Percentiles rank a stretch among this genome's conserved stretches.
Conservation (phyloP, 129 eudicot genomes). For the Deinandra increscens region DNA sequence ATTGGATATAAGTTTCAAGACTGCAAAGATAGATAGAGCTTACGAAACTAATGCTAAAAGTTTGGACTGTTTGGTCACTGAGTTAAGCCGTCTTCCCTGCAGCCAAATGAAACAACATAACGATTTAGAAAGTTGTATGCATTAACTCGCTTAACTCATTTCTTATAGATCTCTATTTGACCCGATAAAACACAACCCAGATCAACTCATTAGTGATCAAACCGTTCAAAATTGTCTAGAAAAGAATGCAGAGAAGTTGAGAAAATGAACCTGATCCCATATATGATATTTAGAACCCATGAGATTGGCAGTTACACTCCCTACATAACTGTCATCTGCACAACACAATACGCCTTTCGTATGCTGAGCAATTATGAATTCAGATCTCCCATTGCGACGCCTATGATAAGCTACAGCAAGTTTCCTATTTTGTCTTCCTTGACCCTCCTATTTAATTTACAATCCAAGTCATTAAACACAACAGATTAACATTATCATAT, state of each 20-base stretch:
- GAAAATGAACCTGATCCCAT: constrained; percentile 71
- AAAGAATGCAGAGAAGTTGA: not conserved
- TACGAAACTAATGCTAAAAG: constrained; percentile 69
- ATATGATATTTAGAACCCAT: constrained; percentile 82
- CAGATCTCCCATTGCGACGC: constrained; percentile 71
- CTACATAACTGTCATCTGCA: constrained; percentile 73
- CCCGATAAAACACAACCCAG: not conserved
- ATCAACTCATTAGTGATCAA: not conserved
- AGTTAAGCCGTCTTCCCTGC: constrained; percentile 59
- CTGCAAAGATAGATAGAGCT: constrained; percentile 18
- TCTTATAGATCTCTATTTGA: not conserved
- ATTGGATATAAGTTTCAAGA: not conserved
- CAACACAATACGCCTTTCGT: constrained; percentile 50
- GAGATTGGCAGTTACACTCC: constrained; percentile 72
- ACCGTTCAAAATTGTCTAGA: not conserved
- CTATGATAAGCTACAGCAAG: constrained; percentile 85
- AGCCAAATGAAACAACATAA: constrained; percentile 17
- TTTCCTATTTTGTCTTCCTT: constrained; percentile 84
- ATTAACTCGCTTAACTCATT: too few species aligned
- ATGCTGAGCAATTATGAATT: constrained; percentile 71
- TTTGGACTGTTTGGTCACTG: constrained; percentile 51
- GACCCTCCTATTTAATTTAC: constrained; percentile 60
- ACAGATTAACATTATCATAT: not conserved
- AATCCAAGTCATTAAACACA: not conserved
- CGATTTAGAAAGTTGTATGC: not conserved